Evolutionary conservation across 805 yeast genomes (phyloP).

Genomic region (Kodamaea restingae): DNA sequence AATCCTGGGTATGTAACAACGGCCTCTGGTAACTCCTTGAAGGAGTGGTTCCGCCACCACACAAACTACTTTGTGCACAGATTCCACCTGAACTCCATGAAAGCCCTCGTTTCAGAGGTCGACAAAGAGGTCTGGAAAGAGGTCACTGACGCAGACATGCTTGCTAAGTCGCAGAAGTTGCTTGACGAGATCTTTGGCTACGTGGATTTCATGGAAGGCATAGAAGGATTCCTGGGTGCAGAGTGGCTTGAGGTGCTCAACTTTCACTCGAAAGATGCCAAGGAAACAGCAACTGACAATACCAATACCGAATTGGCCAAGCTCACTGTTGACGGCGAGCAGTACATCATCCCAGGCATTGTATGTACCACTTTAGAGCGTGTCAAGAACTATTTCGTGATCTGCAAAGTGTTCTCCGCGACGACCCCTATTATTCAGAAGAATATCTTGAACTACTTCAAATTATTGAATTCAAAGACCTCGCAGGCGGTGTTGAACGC

Average conservation of each 20-base stretch:
- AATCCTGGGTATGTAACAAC: slow-evolving; percentile 61
- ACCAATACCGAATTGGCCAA: slow-evolving; percentile 11
- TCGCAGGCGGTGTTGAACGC: slow-evolving; percentile 65
- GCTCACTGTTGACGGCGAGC: slow-evolving; percentile 16
- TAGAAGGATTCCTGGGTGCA: slow-evolving; percentile 18
- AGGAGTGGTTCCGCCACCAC: slow-evolving; percentile 65
- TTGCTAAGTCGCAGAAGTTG: slow-evolving; percentile 24
- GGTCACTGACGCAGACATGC: slow-evolving; percentile 44
- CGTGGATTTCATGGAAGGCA: slow-evolving; percentile 20
- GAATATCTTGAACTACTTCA: slow-evolving; percentile 42
- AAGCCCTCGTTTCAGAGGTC: slow-evolving; percentile 43
- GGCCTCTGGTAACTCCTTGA: slow-evolving; percentile 48
- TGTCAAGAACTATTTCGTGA: slow-evolving; percentile 51
- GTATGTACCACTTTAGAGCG: slow-evolving; percentile 18
- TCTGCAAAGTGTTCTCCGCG: slow-evolving; percentile 55
- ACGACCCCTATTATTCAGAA: slow-evolving; percentile 37
- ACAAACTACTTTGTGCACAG: slow-evolving; percentile 54
- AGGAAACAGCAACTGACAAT: too few species aligned
- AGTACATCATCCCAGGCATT: slow-evolving; percentile 30
- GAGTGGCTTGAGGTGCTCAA: slow-evolving; percentile 27
- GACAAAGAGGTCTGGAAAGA: slow-evolving; percentile 83
- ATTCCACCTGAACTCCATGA: slow-evolving; percentile 50
- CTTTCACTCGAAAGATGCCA: slow-evolving; percentile 9
- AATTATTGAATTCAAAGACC: slow-evolving; percentile 49
- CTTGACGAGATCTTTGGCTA: slow-evolving; percentile 25